phyloP scores from a whole-genome alignment of 2,329 filamentous ascomycete species.

The Didymella keratinophila region DNA sequence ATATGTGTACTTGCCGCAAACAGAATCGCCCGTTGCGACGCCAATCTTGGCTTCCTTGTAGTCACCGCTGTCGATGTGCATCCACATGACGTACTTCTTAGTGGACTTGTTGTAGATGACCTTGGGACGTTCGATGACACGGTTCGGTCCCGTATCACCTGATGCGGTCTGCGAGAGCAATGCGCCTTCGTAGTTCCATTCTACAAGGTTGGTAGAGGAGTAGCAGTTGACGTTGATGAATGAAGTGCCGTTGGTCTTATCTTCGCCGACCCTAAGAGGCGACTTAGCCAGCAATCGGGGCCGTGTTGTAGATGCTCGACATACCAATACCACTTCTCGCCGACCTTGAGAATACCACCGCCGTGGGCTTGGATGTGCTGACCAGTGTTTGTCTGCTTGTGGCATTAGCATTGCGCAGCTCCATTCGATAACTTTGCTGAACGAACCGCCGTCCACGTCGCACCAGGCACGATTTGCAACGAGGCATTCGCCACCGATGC shows the following conservation, averaged over 20 bases:
- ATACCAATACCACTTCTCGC: slow-evolving; percentile 65
- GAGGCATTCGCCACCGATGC: slow-evolving; percentile 37
- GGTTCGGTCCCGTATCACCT: slow-evolving; percentile 67
- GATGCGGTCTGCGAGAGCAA: slow-evolving; percentile 62
- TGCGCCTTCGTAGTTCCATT: slow-evolving; percentile 69
- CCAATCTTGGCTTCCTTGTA: slow-evolving; percentile 72
- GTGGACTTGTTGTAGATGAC: slow-evolving; percentile 73
- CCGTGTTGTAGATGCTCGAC: not conserved
- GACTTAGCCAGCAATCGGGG: not conserved
- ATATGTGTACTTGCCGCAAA: slow-evolving; percentile 69
- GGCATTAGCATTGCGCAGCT: slow-evolving; percentile 12
- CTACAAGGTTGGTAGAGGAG: slow-evolving; percentile 67
- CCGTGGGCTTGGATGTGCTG: slow-evolving; percentile 72
- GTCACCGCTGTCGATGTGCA: slow-evolving; percentile 69
- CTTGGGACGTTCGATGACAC: slow-evolving; percentile 73
- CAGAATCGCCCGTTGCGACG: slow-evolving; percentile 65
- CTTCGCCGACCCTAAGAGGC: slow-evolving; percentile 67
- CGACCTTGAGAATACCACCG: slow-evolving; percentile 67
- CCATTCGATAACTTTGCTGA: no score
- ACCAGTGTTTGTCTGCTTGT: slow-evolving; percentile 51
- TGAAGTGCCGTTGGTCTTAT: slow-evolving; percentile 67
- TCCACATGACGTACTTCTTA: slow-evolving; percentile 70
- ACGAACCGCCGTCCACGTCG: slow-evolving; percentile 51
- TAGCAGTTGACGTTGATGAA: slow-evolving; percentile 75
- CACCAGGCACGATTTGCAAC: slow-evolving; percentile 51